These are phyloP conservation scores for Volvariella volvacea DNA, from an alignment of 1,284 basidiomycete species.

Conservation along the genomic window DNA sequence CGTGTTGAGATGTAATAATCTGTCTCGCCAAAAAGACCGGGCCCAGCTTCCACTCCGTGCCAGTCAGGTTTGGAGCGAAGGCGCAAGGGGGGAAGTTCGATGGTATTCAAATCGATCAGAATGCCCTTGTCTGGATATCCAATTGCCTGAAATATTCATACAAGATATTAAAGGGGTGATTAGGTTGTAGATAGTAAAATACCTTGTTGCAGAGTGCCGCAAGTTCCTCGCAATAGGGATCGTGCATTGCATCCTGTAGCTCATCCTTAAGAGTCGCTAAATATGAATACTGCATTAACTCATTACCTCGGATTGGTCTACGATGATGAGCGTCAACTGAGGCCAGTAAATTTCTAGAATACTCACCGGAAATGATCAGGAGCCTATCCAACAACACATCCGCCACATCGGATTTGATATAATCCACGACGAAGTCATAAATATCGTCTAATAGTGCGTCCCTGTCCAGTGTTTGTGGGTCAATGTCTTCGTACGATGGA, in stretches of 20 bases:
- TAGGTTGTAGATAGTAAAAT: constrained; percentile 1
- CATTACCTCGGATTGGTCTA: constrained; percentile 62
- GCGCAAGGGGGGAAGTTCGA: constrained; percentile 36
- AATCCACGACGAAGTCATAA: constrained; percentile 78
- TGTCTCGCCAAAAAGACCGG: constrained; percentile 35
- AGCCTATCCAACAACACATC: constrained; percentile 64
- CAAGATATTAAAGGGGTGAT: neutral
- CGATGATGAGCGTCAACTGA: neutral
- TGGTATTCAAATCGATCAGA: constrained; percentile 47
- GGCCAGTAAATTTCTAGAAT: neutral
- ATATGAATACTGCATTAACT: neutral
- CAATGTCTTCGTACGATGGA: constrained; percentile 42
- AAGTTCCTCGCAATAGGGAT: constrained; percentile 54
- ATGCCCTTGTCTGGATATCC: constrained; percentile 72
- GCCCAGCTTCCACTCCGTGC: constrained; percentile 59
- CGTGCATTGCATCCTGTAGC: constrained; percentile 55
- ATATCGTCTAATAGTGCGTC: constrained; percentile 68
- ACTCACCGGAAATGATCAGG: constrained; percentile 64
- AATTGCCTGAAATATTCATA: constrained; percentile 19
- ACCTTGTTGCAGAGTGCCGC: constrained; percentile 59
- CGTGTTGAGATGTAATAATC: constrained; percentile 67
- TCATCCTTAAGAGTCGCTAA: constrained; percentile 4
- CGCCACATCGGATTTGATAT: constrained; percentile 76
- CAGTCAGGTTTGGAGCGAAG: constrained; percentile 72
- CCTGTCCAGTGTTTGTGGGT: constrained; percentile 37